Conservation (phyloP, 1,284 basidiomycete genomes). For the Puccinia coronata region DNA sequence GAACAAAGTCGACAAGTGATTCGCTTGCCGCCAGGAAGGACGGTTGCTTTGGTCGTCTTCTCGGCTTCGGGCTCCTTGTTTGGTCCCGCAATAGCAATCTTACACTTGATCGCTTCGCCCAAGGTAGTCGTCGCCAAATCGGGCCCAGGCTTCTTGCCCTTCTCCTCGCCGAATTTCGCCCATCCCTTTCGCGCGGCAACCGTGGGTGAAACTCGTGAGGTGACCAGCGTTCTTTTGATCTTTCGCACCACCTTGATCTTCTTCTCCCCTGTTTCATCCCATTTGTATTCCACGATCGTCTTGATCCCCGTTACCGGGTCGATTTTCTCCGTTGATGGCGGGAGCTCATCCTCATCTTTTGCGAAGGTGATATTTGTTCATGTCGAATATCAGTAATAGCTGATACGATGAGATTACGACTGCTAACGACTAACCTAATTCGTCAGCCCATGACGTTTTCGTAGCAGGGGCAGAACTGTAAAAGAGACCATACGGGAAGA, state of each 20-base stretch:
- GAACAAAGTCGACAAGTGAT: slow-evolving; percentile 93
- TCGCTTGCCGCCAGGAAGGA: slow-evolving; percentile 66
- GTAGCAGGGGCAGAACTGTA: slow-evolving; percentile 29
- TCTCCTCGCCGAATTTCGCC: slow-evolving; percentile 88
- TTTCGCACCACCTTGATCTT: slow-evolving; percentile 91
- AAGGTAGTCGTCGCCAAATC: slow-evolving; percentile 94
- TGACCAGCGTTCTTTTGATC: slow-evolving; percentile 83
- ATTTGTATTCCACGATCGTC: slow-evolving; percentile 76
- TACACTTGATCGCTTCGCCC: slow-evolving; percentile 84
- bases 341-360: slow-evolving; percentile 43
- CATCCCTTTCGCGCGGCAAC: slow-evolving; percentile 92
- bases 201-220: slow-evolving; percentile 86
- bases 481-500: background rate
- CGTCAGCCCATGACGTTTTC: slow-evolving; percentile 48
- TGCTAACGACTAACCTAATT: slow-evolving; percentile 24
- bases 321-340: slow-evolving; percentile 24
- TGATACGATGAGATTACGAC: background rate
- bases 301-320: slow-evolving; percentile 67
- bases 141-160: slow-evolving; percentile 81
- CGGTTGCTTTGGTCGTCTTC: slow-evolving; percentile 67
- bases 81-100: slow-evolving; percentile 71
- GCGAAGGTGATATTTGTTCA: background rate
- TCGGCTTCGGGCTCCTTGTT: slow-evolving; percentile 70
- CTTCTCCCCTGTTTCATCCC: slow-evolving; percentile 84
- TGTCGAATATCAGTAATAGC: background rate